These are phyloP conservation scores for Zymoseptoria pseudotritici DNA, from an alignment of 2,329 filamentous ascomycete species.

Conservation along the genomic window DNA sequence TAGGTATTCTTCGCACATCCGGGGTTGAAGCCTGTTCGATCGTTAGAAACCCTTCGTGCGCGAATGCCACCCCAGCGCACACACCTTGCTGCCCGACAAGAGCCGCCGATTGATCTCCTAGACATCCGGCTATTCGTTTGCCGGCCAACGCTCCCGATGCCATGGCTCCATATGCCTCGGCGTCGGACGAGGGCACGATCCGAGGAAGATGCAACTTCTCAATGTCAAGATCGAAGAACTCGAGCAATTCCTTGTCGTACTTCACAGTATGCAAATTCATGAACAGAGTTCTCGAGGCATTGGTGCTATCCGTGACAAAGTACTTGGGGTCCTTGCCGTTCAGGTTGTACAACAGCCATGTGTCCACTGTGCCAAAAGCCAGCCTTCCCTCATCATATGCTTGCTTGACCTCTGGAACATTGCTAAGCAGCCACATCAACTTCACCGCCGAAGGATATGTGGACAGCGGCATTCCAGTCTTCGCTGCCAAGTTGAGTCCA, in stretches of 20 bases:
- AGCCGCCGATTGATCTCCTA: conserved; percentile 81
- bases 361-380: conserved; percentile 80
- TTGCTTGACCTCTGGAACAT: conserved; percentile 60
- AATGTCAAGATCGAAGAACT: conserved; percentile 71
- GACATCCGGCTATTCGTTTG: conserved; percentile 68
- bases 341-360: conserved; percentile 79
- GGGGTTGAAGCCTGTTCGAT: conserved; percentile 58
- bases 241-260: conserved; percentile 69
- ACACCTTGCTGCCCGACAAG: conserved; percentile 68
- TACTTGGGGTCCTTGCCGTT: conserved; percentile 63
- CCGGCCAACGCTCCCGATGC: conserved; percentile 60
- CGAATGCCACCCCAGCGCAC: conserved; percentile 49
- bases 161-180: conserved; percentile 63
- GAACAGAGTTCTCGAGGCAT: conserved; percentile 89
- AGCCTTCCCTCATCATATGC: conserved; percentile 71
- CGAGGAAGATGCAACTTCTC: conserved; percentile 69
- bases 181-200: conserved; percentile 73
- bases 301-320: conserved; percentile 78
- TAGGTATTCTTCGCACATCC: conserved; percentile 88
- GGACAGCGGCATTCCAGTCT: conserved; percentile 65
- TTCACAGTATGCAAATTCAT: conserved; percentile 76
- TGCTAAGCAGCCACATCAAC: conserved; percentile 71
- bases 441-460: conserved; percentile 86
- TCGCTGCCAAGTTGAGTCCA: not conserved
- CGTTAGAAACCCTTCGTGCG: not conserved